Conservation (phyloP, 176 grass and related monocot species). For the Tuctoria greenei region DNA sequence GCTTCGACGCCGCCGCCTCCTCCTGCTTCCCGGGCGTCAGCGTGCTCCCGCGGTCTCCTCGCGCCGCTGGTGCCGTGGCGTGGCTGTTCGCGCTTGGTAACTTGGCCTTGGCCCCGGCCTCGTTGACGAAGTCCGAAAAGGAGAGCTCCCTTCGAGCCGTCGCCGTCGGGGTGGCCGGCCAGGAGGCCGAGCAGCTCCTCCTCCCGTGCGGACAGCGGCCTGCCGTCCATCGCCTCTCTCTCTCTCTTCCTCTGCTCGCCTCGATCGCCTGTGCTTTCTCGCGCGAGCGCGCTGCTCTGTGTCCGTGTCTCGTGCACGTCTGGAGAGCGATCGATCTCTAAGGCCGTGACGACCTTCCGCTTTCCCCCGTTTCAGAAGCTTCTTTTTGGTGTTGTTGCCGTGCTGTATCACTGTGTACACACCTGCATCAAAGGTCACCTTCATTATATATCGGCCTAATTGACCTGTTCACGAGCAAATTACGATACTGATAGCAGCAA, state of each 20-base stretch:
- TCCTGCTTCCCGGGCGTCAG: neutral
- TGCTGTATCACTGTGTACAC: neutral
- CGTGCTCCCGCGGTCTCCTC: neutral
- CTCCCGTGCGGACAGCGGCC: slow-evolving; percentile 34
- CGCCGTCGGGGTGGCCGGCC: slow-evolving; percentile 24
- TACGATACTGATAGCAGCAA: neutral
- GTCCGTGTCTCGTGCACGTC: neutral
- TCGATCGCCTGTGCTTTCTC: neutral
- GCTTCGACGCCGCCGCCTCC: neutral
- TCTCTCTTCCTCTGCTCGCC: neutral
- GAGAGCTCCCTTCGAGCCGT: slow-evolving; percentile 52
- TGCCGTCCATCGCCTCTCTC: neutral
- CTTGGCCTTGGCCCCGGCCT: neutral
- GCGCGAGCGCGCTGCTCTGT: neutral
- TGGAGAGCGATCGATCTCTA: neutral
- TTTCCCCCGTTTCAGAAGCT: slow-evolving; percentile 11
- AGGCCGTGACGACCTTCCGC: neutral
- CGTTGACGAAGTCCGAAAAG: slow-evolving; percentile 57
- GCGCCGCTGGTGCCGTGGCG: neutral
- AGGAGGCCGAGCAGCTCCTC: slow-evolving; percentile 65
- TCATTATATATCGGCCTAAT: neutral
- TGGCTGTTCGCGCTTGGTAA: neutral
- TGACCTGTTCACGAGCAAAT: neutral
- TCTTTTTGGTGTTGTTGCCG: neutral
- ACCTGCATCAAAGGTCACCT: neutral